Evolutionary conservation across 2,329 filamentous ascomycete genomes (phyloP).

Genomic region (Ceratocystis cubensis): DNA sequence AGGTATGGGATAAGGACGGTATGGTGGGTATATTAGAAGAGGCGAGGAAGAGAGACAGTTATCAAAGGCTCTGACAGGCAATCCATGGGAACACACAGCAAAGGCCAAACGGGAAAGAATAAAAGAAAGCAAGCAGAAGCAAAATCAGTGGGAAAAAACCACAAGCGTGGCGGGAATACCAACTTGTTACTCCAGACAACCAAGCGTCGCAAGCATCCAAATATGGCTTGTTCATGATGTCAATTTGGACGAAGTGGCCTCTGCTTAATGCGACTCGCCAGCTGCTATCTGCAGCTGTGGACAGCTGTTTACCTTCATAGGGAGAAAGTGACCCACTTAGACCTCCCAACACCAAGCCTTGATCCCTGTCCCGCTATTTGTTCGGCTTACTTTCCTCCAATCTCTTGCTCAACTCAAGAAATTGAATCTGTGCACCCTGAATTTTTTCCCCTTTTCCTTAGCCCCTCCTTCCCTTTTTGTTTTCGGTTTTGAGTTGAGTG

Average conservation of each 20-base stretch:
- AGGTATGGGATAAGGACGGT: neutral
- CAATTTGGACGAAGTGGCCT: conserved; percentile 4
- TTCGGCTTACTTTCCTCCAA: neutral
- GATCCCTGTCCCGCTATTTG: neutral
- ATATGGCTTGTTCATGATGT: neutral
- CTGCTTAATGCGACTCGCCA: neutral
- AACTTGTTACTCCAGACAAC: neutral
- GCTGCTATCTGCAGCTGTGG: neutral
- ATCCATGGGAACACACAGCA: neutral
- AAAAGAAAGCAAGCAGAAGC: neutral
- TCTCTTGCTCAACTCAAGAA: neutral
- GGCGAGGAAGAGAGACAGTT: neutral
- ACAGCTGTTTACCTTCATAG: neutral
- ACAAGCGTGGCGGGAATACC: neutral
- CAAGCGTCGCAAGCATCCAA: neutral
- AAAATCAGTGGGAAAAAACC: neutral
- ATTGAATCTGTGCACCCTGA: neutral
- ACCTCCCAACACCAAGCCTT: neutral
- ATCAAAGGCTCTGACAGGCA: neutral
- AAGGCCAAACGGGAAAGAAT: neutral
- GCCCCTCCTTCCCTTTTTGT: neutral
- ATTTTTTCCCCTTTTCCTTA: neutral
- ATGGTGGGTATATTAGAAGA: neutral
- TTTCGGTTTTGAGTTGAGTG: neutral
- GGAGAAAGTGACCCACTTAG: neutral